Evolutionary conservation across 306 rosid species (phyloP), one percentile per base, ranked within the genome.

Genomic region (Cucurbita pepo): DNA sequence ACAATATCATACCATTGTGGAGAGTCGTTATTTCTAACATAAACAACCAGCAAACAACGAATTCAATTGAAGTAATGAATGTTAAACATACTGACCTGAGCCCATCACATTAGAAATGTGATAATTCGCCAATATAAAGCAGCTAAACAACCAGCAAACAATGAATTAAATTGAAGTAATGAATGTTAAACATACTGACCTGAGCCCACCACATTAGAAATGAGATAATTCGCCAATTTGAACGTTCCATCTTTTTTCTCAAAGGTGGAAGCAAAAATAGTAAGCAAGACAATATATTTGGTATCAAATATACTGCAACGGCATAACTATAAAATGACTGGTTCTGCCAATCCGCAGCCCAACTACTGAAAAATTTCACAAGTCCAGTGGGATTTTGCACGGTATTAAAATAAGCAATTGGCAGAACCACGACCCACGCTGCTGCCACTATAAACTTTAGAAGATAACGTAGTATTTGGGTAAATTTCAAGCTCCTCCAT

Each of bases 171-270:
- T 22, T 3, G 13, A 70, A 74, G n/a, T 25, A 59, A 72, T 15
- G 75, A 57, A 80, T 40, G 65, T 40, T 53, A 58, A 78, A 73
- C 69, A 53, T 79, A 18, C 90, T 86, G 72, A 84, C 99, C 95
- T 91, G 99, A 84, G 97, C 87, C 99, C 99, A 95, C 99, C 99
- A 91, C 95, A 87, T 89, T 40, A 89, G 45, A 69, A 95, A 80
- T 71, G 96, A 88, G 80, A 89, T 8, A 66, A 88, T 71, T 76
- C 83, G 75, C 81, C 74, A 78, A 72, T 95, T 89, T 56, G 99
- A 91, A 56, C 92, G 88, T 84, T 95, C 99, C 87, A 91, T 55
- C 62, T 36, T 72, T 74, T 88, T 89, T 80, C 96, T 85, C 53
- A 91, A 37, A 76, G 91, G 92, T 71, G 99, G 97, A 80, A 95